A percentile compares a stretch with the other conserved stretches of the same genome.
Conservation (phyloP, 192 early-diverging fungal species). For the Coemansia sp. region DNA sequence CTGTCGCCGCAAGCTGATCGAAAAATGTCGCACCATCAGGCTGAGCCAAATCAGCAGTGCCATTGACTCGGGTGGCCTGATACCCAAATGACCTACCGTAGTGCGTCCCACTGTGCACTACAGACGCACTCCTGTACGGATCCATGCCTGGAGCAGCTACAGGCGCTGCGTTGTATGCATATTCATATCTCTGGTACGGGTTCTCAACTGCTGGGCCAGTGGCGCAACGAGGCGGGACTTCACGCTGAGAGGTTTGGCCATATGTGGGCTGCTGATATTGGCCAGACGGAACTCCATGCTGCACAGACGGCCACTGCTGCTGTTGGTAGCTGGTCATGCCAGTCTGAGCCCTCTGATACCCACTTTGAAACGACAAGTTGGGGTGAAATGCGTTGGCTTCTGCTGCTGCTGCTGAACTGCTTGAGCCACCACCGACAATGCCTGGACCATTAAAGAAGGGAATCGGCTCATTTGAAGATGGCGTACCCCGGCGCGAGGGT, state of each 20-base stretch:
- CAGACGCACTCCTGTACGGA: constrained; percentile 47
- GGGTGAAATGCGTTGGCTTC: not conserved
- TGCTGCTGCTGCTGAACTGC: constrained; percentile 28
- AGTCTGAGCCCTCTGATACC: not conserved
- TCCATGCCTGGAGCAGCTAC: not conserved
- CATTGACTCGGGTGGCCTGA: not conserved
- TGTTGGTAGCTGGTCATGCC: not conserved
- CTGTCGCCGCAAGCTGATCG: constrained; percentile 26
- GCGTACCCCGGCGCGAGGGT: constrained; percentile 51
- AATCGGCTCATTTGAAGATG: constrained; percentile 44
- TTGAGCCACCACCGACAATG: not conserved
- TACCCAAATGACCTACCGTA: constrained; percentile 23
- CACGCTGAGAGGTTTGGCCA: constrained; percentile 6
- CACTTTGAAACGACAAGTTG: not conserved
- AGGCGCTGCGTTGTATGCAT: constrained; percentile 5
- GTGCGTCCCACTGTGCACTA: constrained; percentile 34
- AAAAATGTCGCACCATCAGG: constrained; percentile 26
- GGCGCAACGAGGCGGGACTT: constrained; percentile 47
- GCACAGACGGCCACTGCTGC: constrained; percentile 7
- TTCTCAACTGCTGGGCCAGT: constrained; percentile 46
- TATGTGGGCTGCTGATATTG: constrained; percentile 9
- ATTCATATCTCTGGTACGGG: constrained; percentile 25
- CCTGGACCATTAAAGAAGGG: constrained; percentile 39
- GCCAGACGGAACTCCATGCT: not conserved
- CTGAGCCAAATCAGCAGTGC: not conserved